phyloP scores from a whole-genome alignment of 2,329 filamentous ascomycete species.

The Aspergillus ochraceus region DNA sequence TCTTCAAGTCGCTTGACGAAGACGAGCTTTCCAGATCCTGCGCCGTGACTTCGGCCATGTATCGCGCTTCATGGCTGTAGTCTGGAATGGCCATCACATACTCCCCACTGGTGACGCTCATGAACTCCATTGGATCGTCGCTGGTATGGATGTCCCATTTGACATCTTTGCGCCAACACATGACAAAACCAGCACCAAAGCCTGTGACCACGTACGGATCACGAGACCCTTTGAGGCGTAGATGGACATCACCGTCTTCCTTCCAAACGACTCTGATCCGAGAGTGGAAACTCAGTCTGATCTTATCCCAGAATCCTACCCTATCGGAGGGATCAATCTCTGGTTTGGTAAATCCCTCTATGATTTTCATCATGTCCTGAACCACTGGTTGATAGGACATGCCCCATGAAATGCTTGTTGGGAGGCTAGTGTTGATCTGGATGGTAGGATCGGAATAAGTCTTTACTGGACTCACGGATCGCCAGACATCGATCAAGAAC shows the following conservation, averaged over 20 bases:
- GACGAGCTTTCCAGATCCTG: conserved; percentile 60
- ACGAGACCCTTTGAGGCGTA: conserved; percentile 82
- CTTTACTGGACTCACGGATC: conserved; percentile 93
- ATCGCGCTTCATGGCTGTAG: conserved; percentile 81
- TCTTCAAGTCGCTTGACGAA: conserved; percentile 64
- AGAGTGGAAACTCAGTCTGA: conserved; percentile 90
- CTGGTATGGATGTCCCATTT: conserved; percentile 80
- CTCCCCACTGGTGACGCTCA: conserved; percentile 93
- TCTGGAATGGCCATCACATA: conserved; percentile 94
- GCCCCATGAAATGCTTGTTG: conserved; percentile 94
- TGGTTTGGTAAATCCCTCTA: conserved; percentile 96
- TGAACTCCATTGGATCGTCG: conserved; percentile 86
- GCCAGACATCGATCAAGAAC: conserved; percentile 81
- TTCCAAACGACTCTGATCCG: conserved; percentile 87
- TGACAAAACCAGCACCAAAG: conserved; percentile 89
- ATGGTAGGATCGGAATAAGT: conserved; percentile 91
- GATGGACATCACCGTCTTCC: conserved; percentile 90
- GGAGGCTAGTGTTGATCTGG: conserved; percentile 88
- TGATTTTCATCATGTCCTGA: conserved; percentile 99
- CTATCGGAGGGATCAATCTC: conserved; percentile 90
- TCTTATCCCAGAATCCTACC: conserved; percentile 99
- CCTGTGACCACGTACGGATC: conserved; percentile 94
- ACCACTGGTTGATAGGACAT: conserved; percentile 97
- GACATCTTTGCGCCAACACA: conserved; percentile 98
- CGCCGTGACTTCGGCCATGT: conserved; percentile 49